phyloP scores from a whole-genome alignment of 2,329 filamentous ascomycete genomes.

The Aspergillus bombycis region DNA sequence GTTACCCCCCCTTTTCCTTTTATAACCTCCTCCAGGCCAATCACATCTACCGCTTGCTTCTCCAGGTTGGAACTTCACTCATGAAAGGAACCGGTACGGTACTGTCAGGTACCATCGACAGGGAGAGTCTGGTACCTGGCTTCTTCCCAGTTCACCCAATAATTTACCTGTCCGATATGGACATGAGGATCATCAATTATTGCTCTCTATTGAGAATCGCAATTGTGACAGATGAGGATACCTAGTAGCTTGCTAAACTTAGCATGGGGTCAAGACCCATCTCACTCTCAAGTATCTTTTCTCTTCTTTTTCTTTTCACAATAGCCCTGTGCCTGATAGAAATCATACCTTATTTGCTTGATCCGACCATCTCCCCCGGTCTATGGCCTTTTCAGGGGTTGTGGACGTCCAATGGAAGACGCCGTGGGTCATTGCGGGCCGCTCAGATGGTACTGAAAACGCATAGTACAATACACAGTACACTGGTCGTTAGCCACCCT shows the following conservation, averaged over 20 bases:
- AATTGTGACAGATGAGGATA: constrained; percentile 2
- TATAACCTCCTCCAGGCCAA: constrained; percentile 23
- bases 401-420: neutral
- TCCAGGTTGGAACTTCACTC: constrained; percentile 18
- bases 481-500: neutral
- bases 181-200: constrained; percentile 17
- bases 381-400: neutral
- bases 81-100: neutral
- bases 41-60: constrained; percentile 25
- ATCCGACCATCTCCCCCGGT: neutral
- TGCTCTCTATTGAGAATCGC: constrained; percentile 1
- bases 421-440: constrained; percentile 2
- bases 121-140: constrained; percentile 2
- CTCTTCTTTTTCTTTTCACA: neutral
- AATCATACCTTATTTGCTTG: neutral
- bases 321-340: neutral
- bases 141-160: neutral
- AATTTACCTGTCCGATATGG: constrained; percentile 18
- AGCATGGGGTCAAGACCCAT: neutral
- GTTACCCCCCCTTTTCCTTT: constrained; percentile 30
- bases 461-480: neutral
- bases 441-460: neutral
- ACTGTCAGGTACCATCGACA: neutral
- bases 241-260: neutral
- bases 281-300: neutral